Evolutionary conservation across 345 rosid genomes (phyloP).

Genomic region (Mercurialis annua): DNA sequence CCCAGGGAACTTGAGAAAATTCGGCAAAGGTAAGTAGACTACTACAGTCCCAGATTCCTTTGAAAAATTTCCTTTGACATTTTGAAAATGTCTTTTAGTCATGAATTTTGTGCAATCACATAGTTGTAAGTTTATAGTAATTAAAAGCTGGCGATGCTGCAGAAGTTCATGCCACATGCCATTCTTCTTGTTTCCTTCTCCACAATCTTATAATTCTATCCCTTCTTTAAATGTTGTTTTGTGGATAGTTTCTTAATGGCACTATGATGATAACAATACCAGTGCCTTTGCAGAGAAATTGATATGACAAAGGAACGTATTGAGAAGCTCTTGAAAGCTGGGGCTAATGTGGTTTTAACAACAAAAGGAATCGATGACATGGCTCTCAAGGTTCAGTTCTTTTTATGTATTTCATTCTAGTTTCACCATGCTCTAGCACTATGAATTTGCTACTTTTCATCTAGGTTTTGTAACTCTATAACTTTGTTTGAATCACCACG

Average conservation of each 20-base stretch:
- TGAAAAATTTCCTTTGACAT: not conserved
- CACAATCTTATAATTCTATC: not conserved
- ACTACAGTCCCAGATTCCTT: not conserved
- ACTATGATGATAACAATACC: constrained; percentile 14
- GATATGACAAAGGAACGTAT: constrained; percentile 97
- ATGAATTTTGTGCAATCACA: not conserved
- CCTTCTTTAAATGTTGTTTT: no score
- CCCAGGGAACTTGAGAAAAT: constrained; percentile 98
- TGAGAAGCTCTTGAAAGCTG: constrained; percentile 87
- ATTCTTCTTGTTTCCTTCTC: not conserved
- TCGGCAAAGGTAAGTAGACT: constrained; percentile 68
- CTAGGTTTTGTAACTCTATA: no score
- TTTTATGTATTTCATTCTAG: not conserved
- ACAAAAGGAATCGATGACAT: constrained; percentile 99
- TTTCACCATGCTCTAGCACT: not conserved
- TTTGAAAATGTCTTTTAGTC: not conserved
- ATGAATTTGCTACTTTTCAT: not conserved
- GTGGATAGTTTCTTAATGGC: constrained; percentile 1
- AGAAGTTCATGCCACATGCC: not conserved
- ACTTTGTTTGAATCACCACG: not conserved
- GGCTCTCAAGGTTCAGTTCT: constrained; percentile 75
- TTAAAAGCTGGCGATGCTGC: not conserved
- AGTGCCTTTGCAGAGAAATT: constrained; percentile 63
- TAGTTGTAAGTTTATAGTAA: not conserved
- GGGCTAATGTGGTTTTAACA: constrained; percentile 94